Evolutionary conservation across 164 flowering plant species (phyloP).

Genomic region (Piper betle): DNA sequence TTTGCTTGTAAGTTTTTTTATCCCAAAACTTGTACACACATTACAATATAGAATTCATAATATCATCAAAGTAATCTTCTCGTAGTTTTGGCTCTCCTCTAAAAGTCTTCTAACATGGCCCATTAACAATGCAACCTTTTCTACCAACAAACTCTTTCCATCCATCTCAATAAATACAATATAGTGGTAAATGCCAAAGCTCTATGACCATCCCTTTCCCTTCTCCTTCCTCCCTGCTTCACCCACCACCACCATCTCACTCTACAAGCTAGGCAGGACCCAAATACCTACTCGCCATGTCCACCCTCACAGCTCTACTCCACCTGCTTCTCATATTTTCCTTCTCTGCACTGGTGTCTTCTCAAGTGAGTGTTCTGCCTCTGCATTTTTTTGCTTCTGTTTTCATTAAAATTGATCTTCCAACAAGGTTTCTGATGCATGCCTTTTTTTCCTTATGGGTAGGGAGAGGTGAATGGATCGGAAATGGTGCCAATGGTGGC

Average conservation of each 20-base stretch:
- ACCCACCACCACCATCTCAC: no score
- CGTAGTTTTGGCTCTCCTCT: no score
- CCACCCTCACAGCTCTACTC: slow-evolving; percentile 3
- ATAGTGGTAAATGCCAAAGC: no score
- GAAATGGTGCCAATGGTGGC: slow-evolving; percentile 52
- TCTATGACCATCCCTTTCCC: no score
- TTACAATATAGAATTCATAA: no score
- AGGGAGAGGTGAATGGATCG: slow-evolving; percentile 4
- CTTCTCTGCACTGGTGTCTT: slow-evolving; percentile 1
- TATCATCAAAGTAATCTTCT: no score
- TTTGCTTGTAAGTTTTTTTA: no score
- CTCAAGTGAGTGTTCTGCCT: slow-evolving; percentile 6
- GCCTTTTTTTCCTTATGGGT: neutral
- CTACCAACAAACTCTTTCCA: no score
- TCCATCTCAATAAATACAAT: no score
- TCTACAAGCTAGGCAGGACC: neutral
- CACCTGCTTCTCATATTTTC: slow-evolving; percentile 1
- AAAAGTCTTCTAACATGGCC: no score
- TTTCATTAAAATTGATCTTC: neutral
- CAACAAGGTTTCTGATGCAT: neutral
- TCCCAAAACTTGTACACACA: no score
- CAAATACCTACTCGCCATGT: slow-evolving; percentile 5
- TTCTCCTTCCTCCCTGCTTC: neutral
- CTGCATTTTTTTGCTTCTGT: neutral
- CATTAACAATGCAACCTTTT: no score